Evolutionary conservation across 129 eudicot species (phyloP).

Genomic region (Dittrichia graveolens): DNA sequence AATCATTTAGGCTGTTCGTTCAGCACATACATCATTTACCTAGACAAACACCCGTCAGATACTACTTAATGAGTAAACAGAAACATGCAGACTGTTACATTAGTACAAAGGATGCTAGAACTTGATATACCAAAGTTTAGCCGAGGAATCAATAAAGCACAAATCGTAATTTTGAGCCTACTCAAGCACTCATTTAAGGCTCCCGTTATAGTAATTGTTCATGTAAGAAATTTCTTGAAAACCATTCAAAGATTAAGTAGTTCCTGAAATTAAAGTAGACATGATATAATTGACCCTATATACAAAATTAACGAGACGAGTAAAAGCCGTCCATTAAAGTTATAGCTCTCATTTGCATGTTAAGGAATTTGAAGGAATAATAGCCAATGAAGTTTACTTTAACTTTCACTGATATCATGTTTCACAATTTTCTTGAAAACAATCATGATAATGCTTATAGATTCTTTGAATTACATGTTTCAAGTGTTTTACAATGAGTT

Average conservation of each 20-base stretch:
- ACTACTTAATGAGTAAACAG: no score
- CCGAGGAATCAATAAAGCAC: no score
- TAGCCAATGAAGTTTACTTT: neutral
- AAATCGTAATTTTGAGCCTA: no score
- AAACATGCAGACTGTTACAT: no score
- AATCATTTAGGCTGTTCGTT: no score
- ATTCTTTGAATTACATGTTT: neutral
- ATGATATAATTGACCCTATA: neutral
- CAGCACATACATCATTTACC: no score
- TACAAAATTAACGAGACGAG: neutral
- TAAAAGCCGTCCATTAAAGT: neutral
- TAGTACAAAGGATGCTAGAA: no score
- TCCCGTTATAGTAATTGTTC: no score
- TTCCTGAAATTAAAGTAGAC: neutral
- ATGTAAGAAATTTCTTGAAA: neutral
- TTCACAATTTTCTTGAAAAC: neutral
- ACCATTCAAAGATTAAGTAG: neutral
- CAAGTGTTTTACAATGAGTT: neutral
- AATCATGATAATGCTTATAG: neutral
- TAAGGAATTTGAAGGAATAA: neutral
- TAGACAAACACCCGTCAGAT: no score
- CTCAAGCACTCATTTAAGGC: no score
- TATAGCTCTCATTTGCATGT: neutral
- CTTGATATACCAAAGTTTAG: no score
- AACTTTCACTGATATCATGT: neutral